phyloP scores from a whole-genome alignment of 192 early-diverging fungal species.

The Radiomyces spectabilis region DNA sequence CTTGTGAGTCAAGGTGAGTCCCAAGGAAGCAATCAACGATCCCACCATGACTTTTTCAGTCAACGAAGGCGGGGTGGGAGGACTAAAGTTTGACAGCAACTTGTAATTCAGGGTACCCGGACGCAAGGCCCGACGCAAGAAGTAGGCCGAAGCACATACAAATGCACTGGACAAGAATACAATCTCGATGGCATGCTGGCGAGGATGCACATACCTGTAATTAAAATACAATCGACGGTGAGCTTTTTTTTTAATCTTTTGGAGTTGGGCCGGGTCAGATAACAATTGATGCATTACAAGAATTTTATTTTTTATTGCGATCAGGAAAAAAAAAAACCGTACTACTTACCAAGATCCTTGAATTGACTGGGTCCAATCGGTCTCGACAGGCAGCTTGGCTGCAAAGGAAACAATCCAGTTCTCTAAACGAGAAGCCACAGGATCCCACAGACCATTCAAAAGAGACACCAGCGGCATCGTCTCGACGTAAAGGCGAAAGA shows the following conservation, averaged over 20 bases:
- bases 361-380: constrained; percentile 38
- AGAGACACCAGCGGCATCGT: background rate
- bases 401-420: constrained; percentile 26
- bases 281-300: no score
- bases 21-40: constrained; percentile 26
- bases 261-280: no score
- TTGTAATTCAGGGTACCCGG: constrained; percentile 4
- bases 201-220: constrained; percentile 40
- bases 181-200: constrained; percentile 41
- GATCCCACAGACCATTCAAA: background rate
- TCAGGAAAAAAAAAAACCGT: background rate
- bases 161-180: constrained; percentile 29
- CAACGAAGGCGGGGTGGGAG: constrained; percentile 22
- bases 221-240: background rate
- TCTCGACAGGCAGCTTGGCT: constrained; percentile 37
- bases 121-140: constrained; percentile 14
- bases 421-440: constrained; percentile 4
- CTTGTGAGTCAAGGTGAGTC: constrained; percentile 36
- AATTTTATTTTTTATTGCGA: background rate
- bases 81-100: constrained; percentile 14
- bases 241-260: no score
- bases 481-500: background rate
- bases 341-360: constrained; percentile 38
- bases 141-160: constrained; percentile 25
- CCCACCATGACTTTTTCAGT: constrained; percentile 21